phyloP scores from a whole-genome alignment of 2,329 filamentous ascomycete species.

The Ilyonectria sp. region DNA sequence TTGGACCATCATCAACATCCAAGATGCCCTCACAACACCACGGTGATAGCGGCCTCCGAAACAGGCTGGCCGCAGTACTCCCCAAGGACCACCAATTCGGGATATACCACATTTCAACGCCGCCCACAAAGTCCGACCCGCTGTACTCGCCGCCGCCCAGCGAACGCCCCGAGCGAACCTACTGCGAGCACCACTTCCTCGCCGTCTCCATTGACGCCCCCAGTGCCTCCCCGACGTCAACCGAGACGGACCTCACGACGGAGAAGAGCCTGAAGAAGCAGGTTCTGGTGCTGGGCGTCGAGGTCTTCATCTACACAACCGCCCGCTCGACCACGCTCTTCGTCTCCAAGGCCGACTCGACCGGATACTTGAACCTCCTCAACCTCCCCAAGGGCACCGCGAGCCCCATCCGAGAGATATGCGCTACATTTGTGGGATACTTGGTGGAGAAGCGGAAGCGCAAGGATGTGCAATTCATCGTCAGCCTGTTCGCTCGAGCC shows the following conservation, averaged over 20 bases:
- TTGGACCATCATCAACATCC: conserved; percentile 10
- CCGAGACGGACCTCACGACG: conserved; percentile 44
- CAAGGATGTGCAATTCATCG: conserved; percentile 76
- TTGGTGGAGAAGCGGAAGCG: conserved; percentile 78
- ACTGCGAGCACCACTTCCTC: conserved; percentile 86
- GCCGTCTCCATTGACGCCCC: conserved; percentile 63
- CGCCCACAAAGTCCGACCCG: conserved; percentile 80
- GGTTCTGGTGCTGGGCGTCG: conserved; percentile 85
- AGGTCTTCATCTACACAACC: conserved; percentile 90
- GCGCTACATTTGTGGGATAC: conserved; percentile 82
- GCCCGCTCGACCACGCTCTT: conserved; percentile 88
- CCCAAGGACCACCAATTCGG: conserved; percentile 73
- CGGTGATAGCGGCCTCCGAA: conserved; percentile 28
- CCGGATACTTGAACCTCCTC: conserved; percentile 83
- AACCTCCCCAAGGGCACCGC: conserved; percentile 72
- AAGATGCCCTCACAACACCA: conserved; percentile 25
- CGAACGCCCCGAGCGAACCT: conserved; percentile 81
- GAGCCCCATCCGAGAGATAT: conserved; percentile 83
- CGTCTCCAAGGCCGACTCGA: conserved; percentile 97
- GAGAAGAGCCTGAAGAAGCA: conserved; percentile 53
- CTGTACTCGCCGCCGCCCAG: conserved; percentile 86
- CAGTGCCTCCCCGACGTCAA: conserved; percentile 30
- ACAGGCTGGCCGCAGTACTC: conserved; percentile 63
- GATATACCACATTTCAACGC: conserved; percentile 90
- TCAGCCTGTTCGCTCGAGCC: conserved; percentile 92